Percentiles rank a stretch among this genome's conserved stretches.
Conservation (phyloP, 257 asterid genomes). For the Fraxinus americana region DNA sequence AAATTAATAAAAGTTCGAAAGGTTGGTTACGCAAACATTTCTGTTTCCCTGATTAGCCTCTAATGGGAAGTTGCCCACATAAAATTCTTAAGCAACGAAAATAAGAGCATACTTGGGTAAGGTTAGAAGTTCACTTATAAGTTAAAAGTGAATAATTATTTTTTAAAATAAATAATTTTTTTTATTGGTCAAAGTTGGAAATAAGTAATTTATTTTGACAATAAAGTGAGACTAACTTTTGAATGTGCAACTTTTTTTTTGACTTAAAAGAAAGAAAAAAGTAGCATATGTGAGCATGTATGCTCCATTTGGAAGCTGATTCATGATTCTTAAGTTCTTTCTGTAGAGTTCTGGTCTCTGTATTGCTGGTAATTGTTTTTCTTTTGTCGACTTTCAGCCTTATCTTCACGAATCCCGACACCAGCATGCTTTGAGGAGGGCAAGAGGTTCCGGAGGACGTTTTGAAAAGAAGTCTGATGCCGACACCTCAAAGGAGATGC, state of each 20-base stretch:
- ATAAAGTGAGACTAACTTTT: too few species aligned
- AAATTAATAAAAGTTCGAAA: constrained; percentile 75
- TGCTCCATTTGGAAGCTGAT: not conserved
- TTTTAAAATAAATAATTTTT: too few species aligned
- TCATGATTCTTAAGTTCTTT: not conserved
- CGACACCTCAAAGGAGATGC: constrained; percentile 40
- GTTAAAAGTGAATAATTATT: too few species aligned
- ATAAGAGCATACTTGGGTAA: not conserved
- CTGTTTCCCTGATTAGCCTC: not conserved
- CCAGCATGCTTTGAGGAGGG: constrained; percentile 89
- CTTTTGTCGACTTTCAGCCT: constrained; percentile 49
- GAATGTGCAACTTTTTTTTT: too few species aligned
- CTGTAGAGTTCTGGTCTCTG: not conserved
- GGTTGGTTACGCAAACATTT: constrained; percentile 41
- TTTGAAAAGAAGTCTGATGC: constrained; percentile 65
- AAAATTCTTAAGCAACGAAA: not conserved
- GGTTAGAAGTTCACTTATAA: not conserved
- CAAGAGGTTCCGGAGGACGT: constrained; percentile 84
- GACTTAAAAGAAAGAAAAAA: too few species aligned
- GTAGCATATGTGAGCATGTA: too few species aligned
- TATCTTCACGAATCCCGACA: constrained; percentile 88
- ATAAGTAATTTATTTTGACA: too few species aligned
- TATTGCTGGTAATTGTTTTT: not conserved
- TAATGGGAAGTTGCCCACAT: not conserved
- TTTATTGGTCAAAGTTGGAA: too few species aligned